Evolutionary conservation across 108 stramenopile genomes (phyloP), one percentile per base, ranked within the genome.

Genomic region (Cyclotella distinguenda): DNA sequence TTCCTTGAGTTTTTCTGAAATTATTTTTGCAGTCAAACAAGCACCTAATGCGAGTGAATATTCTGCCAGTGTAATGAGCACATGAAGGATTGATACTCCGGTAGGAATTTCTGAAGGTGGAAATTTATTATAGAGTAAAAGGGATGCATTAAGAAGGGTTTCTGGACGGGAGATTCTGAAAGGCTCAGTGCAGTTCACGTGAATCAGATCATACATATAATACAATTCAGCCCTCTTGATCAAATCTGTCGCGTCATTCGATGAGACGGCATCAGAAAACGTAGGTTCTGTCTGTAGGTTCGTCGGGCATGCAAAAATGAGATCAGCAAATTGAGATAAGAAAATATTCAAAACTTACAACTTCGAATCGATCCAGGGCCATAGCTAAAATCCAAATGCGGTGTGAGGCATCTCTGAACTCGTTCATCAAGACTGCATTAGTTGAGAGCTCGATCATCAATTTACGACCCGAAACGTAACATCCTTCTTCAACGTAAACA

Each of bases 31-130:
- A 23, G 84, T 63, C 61, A 82, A 76, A 82, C 65, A 84, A 1
- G 88, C 88, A 18, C 78, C 85, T 42, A 84, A 34, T n/a, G 30
- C 28, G 53, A 66, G 74, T 13, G 84, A 68, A 55, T 83, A 60
- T 23, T 86, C 82, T 27, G 85, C 86, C 16, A 88, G 74, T 6
- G 85, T 82, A 59, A 82, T 88, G 0, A 90, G 82, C 30, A 80
- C 80, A n/a, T 80, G 62, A 9, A 73, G 63, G 22, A 60, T 46
- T 0, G 83, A 84, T 34, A 90, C 81, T 2, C 88, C 86, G 13
- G 59, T 27, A 0, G 83, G 85, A 0, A 77, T 56, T 13, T 82
- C 68, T 34, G 39, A 32, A 6, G 54, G 43, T 21, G 79, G 79
- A 45, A 88, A 12, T 10, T 36, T 39, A 36, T 88, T 88, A n/a